Base-by-base conservation (phyloP, 208 protist genomes). In the Balamuthia mandrillaris region DNA sequence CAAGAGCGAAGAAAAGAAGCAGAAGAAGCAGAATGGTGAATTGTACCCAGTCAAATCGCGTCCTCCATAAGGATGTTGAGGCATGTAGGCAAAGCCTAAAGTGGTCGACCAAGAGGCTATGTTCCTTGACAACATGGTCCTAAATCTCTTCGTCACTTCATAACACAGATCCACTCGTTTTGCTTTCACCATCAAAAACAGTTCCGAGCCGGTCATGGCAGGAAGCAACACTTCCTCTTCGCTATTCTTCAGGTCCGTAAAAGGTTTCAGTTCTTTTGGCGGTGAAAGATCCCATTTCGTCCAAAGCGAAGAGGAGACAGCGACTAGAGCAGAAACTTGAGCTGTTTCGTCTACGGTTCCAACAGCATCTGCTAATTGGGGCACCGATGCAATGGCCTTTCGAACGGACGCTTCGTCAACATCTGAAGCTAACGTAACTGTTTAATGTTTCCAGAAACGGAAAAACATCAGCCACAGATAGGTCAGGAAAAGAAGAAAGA, bases 121-220 rank as follows among this genome's bases (percentile, higher is more conserved):
- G 47, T 81, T 81, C 21, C 16, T 5, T 1, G 45, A 39, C 0
- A 81, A 29, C 12, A 47, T 47, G n/a, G 27, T 18, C 52, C 39
- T 39, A 16, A 81, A 31, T 21, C 31, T 18, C 12, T 44, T 65
- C 3, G 74, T 65, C 45, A 81, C 47, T 14, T 81, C 52, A 31
- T 81, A 81, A 47, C 74, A 81, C 0, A 33, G 21, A 47, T 81
- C 74, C 16, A 27, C 54, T 0, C 74, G 27, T 39, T 42, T 66
- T 21, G 74, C 39, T 39, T 65, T 81, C 18, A 81, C 74, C 31
- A 81, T 66, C 4, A 81, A 24, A 27, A 81, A 49, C 21, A 81
- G 16, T 0, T 81, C 27, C 16, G 37, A 39, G 29, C 52, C 52
- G 45, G 2, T n/a, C 10, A 5, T 0, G 10, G 2, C 6, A n/a